A percentile compares a stretch with the other conserved stretches of the same genome.
phyloP scores from a whole-genome alignment of 805 yeast species.

The Candida xyloterini region DNA sequence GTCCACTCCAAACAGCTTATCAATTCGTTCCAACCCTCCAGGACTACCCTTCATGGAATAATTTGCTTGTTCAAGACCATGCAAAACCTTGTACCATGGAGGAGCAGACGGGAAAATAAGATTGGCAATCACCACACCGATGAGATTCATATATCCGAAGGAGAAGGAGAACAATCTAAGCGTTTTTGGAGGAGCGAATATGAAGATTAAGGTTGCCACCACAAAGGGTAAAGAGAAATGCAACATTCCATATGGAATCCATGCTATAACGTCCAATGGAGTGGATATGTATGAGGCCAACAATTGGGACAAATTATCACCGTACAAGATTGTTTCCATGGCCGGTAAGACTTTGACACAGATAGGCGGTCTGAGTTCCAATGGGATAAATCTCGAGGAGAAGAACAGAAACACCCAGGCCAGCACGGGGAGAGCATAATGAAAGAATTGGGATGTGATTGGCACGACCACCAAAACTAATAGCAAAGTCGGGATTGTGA shows the following conservation, averaged over 20 bases:
- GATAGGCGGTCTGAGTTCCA: slow-evolving; percentile 76
- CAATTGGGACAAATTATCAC: slow-evolving; percentile 84
- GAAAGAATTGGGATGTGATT: slow-evolving; percentile 77
- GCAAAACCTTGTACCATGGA: slow-evolving; percentile 88
- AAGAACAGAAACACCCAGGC: slow-evolving; percentile 87
- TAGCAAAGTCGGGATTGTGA: slow-evolving; percentile 12
- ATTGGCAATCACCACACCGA: slow-evolving; percentile 81
- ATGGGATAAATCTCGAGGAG: slow-evolving; percentile 71
- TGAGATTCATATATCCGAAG: slow-evolving; percentile 89
- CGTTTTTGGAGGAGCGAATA: slow-evolving; percentile 90
- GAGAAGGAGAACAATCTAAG: slow-evolving; percentile 85
- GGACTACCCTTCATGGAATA: slow-evolving; percentile 92
- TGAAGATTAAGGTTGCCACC: slow-evolving; percentile 69
- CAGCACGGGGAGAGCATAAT: slow-evolving; percentile 77
- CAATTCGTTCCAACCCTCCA: slow-evolving; percentile 91
- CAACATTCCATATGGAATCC: slow-evolving; percentile 91
- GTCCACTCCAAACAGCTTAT: slow-evolving; percentile 70
- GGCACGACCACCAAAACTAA: slow-evolving; percentile 54
- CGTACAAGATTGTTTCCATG: slow-evolving; percentile 87
- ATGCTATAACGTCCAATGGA: slow-evolving; percentile 75
- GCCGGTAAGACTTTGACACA: slow-evolving; percentile 89
- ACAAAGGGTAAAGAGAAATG: slow-evolving; percentile 92
- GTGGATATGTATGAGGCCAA: slow-evolving; percentile 71
- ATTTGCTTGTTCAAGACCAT: slow-evolving; percentile 87
- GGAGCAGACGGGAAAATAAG: slow-evolving; percentile 86